Conservation (phyloP, 129 eudicot genomes). For the Lactuca sativa region DNA sequence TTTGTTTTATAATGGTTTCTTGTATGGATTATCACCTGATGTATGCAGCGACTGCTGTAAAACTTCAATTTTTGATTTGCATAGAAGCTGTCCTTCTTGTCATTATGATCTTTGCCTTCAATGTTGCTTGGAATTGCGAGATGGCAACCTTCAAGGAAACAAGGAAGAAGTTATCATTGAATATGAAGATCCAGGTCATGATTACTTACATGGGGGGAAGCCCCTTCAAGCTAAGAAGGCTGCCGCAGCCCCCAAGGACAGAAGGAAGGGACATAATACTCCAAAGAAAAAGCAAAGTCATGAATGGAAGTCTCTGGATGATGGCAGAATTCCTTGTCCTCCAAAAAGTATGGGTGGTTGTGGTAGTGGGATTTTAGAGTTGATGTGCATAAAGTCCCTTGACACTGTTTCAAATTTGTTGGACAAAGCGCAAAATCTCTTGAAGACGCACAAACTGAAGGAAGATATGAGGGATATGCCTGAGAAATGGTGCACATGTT, state of each 20-base stretch:
- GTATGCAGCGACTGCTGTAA: conserved; percentile 60
- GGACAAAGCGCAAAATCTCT: conserved; percentile 33
- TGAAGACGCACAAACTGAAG: not conserved
- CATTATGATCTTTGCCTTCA: conserved; percentile 59
- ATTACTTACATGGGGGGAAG: conserved; percentile 44
- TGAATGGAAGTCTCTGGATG: too few relatives aligned
- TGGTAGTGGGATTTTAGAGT: conserved; percentile 36
- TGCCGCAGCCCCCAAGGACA: not conserved
- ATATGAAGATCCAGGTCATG: conserved; percentile 17
- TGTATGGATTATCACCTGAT: not conserved
- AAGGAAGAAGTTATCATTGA: conserved; percentile 29
- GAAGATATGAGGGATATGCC: too few relatives aligned
- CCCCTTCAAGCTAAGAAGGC: not conserved
- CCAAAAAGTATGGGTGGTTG: conserved; percentile 31
- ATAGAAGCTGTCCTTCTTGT: conserved; percentile 54
- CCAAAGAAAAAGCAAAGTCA: not conserved
- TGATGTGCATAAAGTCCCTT: conserved; percentile 20
- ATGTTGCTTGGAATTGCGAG: conserved; percentile 65
- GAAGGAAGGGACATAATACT: not conserved
- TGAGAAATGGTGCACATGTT: too few relatives aligned
- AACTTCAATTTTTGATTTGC: conserved; percentile 56
- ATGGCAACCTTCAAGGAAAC: conserved; percentile 43
- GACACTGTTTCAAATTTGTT: conserved; percentile 34
- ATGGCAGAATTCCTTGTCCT: too few relatives aligned
- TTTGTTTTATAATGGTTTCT: not conserved